Percentiles rank a stretch among this genome's conserved stretches.
phyloP scores from a whole-genome alignment of 208 protist genomes.

The Blastocrithidia nonstop region DNA sequence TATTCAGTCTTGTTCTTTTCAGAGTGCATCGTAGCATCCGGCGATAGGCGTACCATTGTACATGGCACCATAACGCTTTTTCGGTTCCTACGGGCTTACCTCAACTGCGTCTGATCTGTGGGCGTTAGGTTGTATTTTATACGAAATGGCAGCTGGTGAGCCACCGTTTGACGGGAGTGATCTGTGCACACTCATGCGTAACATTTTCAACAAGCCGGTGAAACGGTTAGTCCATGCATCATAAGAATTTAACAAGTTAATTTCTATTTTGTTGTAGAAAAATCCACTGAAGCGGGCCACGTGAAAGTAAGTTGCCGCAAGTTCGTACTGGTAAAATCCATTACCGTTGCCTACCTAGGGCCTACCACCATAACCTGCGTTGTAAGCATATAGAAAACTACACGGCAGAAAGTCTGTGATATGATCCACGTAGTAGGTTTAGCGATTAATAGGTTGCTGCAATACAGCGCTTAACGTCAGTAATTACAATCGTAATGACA shows the following conservation, averaged over 20 bases:
- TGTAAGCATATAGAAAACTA: slow-evolving; percentile 24
- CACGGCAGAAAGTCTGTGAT: slow-evolving; percentile 1
- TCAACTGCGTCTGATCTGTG: slow-evolving; percentile 89
- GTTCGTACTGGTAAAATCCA: slow-evolving; percentile 68
- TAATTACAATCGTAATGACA: too few species aligned
- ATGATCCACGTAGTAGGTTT: too few species aligned
- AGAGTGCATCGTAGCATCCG: slow-evolving; percentile 7
- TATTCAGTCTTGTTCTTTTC: slow-evolving; percentile 58
- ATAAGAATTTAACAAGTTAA: slow-evolving; percentile 46
- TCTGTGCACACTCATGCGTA: slow-evolving; percentile 82
- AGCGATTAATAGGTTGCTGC: too few species aligned
- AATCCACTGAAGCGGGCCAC: slow-evolving; percentile 56
- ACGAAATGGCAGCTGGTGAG: slow-evolving; percentile 77
- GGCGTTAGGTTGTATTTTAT: slow-evolving; percentile 88
- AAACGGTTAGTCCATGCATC: slow-evolving; percentile 15
- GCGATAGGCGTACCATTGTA: slow-evolving; percentile 81
- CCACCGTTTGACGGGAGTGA: slow-evolving; percentile 90
- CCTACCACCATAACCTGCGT: slow-evolving; percentile 43
- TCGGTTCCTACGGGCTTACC: slow-evolving; percentile 22
- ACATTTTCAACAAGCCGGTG: slow-evolving; percentile 53
- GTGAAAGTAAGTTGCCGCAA: slow-evolving; percentile 61
- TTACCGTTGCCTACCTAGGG: slow-evolving; percentile 9
- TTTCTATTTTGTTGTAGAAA: slow-evolving; percentile 61
- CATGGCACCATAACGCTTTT: slow-evolving; percentile 91
- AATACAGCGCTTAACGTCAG: too few species aligned